phyloP scores from a whole-genome alignment of 1,284 basidiomycete genomes.

The Trametes sp. region DNA sequence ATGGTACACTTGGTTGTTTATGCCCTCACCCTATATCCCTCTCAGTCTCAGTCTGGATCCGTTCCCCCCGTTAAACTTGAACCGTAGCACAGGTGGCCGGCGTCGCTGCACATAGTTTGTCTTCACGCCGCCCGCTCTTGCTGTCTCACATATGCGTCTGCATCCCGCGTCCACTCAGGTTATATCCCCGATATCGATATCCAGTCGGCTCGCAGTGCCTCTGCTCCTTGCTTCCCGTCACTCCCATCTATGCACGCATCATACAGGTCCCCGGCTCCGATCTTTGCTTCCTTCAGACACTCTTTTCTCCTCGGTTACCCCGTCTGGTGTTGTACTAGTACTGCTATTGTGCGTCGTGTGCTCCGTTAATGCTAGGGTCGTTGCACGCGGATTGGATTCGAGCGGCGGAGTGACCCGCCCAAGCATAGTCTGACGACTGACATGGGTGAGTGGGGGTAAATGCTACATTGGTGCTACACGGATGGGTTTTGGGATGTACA shows the following conservation, averaged over 20 bases:
- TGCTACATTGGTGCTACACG: background rate
- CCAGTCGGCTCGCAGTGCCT: background rate
- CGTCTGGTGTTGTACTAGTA: constrained; percentile 32
- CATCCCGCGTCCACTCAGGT: background rate
- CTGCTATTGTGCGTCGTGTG: too few species aligned
- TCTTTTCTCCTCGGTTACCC: background rate
- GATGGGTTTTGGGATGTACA: background rate
- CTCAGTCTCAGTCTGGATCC: constrained; percentile 5
- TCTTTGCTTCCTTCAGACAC: background rate
- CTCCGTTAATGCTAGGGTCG: constrained; percentile 16
- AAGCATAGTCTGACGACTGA: too few species aligned
- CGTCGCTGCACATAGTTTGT: constrained; percentile 21
- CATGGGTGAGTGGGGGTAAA: background rate
- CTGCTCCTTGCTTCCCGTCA: background rate
- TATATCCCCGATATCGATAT: background rate
- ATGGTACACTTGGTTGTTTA: constrained; percentile 30
- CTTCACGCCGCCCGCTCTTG: background rate
- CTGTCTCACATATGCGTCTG: background rate
- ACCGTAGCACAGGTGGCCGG: constrained; percentile 28
- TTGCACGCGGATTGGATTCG: constrained; percentile 10
- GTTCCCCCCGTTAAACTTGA: constrained; percentile 9
- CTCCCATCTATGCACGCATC: background rate
- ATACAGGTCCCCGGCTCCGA: background rate
- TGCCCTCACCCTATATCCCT: constrained; percentile 28
- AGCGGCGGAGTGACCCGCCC: too few species aligned